Base-by-base conservation (phyloP, 208 protist genomes). In the Leishmania arabica region DNA sequence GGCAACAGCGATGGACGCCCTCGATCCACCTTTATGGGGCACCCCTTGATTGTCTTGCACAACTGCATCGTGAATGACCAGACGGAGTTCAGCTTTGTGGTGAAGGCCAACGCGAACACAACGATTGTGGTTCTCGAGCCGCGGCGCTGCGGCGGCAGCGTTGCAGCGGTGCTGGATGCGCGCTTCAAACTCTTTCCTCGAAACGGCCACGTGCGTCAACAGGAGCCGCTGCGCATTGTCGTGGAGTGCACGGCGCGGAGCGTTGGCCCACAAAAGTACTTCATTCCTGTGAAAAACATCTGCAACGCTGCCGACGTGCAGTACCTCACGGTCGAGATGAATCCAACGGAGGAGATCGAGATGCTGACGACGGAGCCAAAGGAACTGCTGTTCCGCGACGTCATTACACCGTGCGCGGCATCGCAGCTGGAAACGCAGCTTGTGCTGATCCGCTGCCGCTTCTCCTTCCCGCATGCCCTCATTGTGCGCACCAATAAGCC, bases 281-380 rank as follows among this genome's bases (percentile, higher is more conserved):
- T 96, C 60, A 92, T 97, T 69, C 92, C 94, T 7, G 89, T 97
- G 31, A 95, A 92, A 74, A 96, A 97, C 53, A 75, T 95, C 42
- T 86, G 90, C 75, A 89, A 96, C 83, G 77, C 85, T 3, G 62
- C 77, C 0, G 91, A 95, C 75, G 85, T 96, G 60, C 84, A 88
- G 71, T 96, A 96, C 82, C 58, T 97, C 47, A 88, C 90, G 19
- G 88, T 97, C 15, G 90, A 93, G 77, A 69, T 97, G 69, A 95
- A 96, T 78, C 91, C 94, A 5, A 94, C 85, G 3, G 84, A 89
- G 66, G 91, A 91, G 54, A 85, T 90, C 31, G 91, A 93, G 71
- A 86, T 87, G 54, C 81, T 97, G n/a, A 86, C 87, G 19, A 87
- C 88, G 34, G 92, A 93, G 49, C 92, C 92, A 24, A 87, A 87